Base-by-base conservation (phyloP, 768 basidiomycete species). In the Lentinula raphanica region DNA sequence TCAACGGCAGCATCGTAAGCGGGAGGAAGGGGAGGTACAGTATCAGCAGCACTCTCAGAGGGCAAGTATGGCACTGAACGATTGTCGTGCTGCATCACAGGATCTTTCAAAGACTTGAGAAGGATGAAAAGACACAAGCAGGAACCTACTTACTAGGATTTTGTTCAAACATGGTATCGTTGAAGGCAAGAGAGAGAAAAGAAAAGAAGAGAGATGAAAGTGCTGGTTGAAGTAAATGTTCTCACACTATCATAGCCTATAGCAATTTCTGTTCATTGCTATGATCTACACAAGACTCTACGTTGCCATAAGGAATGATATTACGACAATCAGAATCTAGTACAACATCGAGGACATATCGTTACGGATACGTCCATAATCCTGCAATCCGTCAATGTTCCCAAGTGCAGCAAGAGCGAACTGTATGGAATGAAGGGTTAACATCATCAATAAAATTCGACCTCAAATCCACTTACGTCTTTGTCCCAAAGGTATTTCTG, bases 401-500 rank as follows among this genome's bases (percentile, higher is more conserved):
- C 96, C 96, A 58, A 94, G 75, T 57, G 95, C 96, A 49, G 96
- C 92, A 44, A 98, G 72, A 2, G 94, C 87, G 62, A 94, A 78
- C 88, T 92, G 66, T 1, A 32, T 50, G 19, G 63, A 25, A n/a
- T 38, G 29, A 32, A 54, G 60, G 54, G 54, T 58, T 15, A 68
- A 39, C 28, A 28, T 56, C 21, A 46, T n/a, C 19, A 9, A 23
- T 29, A 56, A 5, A 58, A 35, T n/a, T 58, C n/a, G n/a, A n/a
- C n/a, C 39, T 45, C 44, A 25, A 28, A 58, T 58, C 49, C 42
- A 78, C 84, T 66, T 69, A 93, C 90, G 72, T 97, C 94, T 74
- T 92, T 90, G 72, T 98, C 94, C 93, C 94, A 97, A 15, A 97
- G 81, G 73, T 97, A 97, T 78, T 93, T 95, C 78, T 92, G 88